Base-by-base conservation (phyloP, 352 stramenopile genomes). In the Phytopythium mirpurense region DNA sequence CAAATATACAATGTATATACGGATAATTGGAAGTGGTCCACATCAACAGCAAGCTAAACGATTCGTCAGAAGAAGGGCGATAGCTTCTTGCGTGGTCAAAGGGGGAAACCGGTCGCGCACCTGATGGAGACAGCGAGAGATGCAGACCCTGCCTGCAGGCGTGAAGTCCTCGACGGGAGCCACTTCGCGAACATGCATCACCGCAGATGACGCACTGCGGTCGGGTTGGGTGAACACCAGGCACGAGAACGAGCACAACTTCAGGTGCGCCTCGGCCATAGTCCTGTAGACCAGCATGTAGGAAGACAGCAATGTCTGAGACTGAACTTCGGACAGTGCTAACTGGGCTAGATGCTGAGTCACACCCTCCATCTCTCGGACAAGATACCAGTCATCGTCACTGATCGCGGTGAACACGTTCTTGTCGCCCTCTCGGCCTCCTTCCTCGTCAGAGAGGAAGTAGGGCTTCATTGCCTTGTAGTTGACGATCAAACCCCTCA, bases 221-320 rank as follows among this genome's bases (percentile, higher is more conserved):
- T n/a, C n/a, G n/a, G n/a, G n/a, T n/a, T n/a, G n/a, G n/a, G n/a
- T n/a, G n/a, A n/a, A n/a, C n/a, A n/a, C n/a, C n/a, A 47, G 24
- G 8, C 41, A 47, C 14, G 16, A 2, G 7, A 47, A 47, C 9
- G 41, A 47, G 0, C 41, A 7, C 9, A 21, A 47, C 24, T 47
- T 47, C 1, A 47, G 41, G 16, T 47, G 21, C 12, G 41, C 41
- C 6, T 47, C 41, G 0, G 21, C 41, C 41, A 47, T 18, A 0
- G 41, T n/a, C 0, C 41, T 19, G 11, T 31, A 47, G 14, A 47
- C 41, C 21, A 47, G 19, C 41, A 47, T 47, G 21, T 47, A 47
- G 0, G 41, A 47, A 2, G 41, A 4, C 8, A 47, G 12, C 8
- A 47, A 2, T 0, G 19, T 23, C 0, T 32, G 5, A 2, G 41